Percentiles rank a stretch among this genome's conserved stretches.
These are phyloP conservation scores for Amphicarpaea edgeworthii DNA, from an alignment of 306 rosid genomes.

Conservation along the genomic window DNA sequence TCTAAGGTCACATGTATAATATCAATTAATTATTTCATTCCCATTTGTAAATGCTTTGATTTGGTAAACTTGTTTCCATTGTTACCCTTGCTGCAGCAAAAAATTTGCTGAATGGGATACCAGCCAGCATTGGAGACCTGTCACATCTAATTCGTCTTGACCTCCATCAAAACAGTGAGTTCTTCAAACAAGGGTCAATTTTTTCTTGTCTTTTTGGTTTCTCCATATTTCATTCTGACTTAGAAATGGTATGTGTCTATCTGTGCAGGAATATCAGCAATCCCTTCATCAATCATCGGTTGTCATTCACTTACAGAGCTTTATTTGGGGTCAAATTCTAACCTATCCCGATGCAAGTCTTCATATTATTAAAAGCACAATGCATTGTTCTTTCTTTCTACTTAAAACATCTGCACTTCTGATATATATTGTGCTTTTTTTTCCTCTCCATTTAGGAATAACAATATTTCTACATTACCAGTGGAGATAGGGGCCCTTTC, in stretches of 20 bases:
- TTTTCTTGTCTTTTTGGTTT: not conserved
- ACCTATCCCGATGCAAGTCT: slow-evolving; percentile 49
- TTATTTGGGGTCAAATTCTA: slow-evolving; percentile 77
- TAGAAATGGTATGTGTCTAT: slow-evolving; percentile 35
- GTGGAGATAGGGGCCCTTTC: slow-evolving; percentile 79
- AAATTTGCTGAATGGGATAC: slow-evolving; percentile 72
- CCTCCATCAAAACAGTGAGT: slow-evolving; percentile 89
- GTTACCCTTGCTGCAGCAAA: slow-evolving; percentile 68
- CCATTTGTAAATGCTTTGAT: slow-evolving; percentile 26
- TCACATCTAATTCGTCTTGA: slow-evolving; percentile 84
- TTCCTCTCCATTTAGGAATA: slow-evolving; percentile 65
- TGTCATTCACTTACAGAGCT: slow-evolving; percentile 83
- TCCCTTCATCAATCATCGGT: slow-evolving; percentile 77
- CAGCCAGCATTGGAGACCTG: slow-evolving; percentile 81
- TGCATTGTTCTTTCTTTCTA: slow-evolving; percentile 35
- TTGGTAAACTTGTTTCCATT: slow-evolving; percentile 38
- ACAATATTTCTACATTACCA: slow-evolving; percentile 71
- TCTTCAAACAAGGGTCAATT: slow-evolving; percentile 30
- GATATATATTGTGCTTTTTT: slow-evolving; percentile 35
- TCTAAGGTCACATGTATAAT: slow-evolving; percentile 24
- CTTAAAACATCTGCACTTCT: slow-evolving; percentile 38
- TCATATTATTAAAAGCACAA: slow-evolving; percentile 40
- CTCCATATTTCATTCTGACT: slow-evolving; percentile 36
- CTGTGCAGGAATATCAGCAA: slow-evolving; percentile 76
- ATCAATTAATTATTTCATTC: slow-evolving; percentile 36